phyloP scores from a whole-genome alignment of 176 grass and related monocot species.

The Carex scoparia region DNA sequence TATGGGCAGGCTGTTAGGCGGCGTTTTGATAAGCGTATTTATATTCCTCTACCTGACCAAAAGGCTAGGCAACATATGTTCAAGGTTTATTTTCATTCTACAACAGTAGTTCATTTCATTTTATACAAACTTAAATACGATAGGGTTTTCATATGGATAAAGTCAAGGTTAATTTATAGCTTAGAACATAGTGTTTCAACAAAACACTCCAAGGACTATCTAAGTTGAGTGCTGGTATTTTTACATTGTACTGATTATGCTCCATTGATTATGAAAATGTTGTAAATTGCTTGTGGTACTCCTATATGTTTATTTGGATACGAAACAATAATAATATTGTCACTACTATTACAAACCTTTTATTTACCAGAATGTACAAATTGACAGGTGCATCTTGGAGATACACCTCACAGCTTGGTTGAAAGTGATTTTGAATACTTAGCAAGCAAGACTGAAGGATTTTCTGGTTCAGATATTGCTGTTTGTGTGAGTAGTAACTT shows the following conservation, averaged over 20 bases:
- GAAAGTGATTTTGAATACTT: conserved; percentile 90
- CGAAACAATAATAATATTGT: background rate
- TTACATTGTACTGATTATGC: background rate
- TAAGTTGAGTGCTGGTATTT: background rate
- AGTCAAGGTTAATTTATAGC: background rate
- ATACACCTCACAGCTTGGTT: conserved; percentile 78
- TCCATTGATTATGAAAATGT: background rate
- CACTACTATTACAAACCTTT: background rate
- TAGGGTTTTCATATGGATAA: background rate
- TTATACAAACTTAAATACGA: background rate
- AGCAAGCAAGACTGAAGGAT: conserved; percentile 69
- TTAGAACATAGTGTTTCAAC: background rate
- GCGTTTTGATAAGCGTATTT: conserved; percentile 95
- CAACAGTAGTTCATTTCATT: background rate
- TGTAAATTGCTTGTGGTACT: background rate
- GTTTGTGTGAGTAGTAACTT: conserved; percentile 70
- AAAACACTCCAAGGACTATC: background rate
- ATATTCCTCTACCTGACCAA: conserved; percentile 90
- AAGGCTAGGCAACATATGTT: conserved; percentile 99
- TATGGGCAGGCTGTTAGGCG: conserved; percentile 70
- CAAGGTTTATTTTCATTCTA: conserved; percentile 44
- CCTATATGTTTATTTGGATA: background rate
- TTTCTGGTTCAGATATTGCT: conserved; percentile 90
- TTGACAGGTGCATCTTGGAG: conserved; percentile 86
- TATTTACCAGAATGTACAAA: conserved; percentile 32